phyloP scores from a whole-genome alignment of 805 yeast species.

The Ogataea neopini region DNA sequence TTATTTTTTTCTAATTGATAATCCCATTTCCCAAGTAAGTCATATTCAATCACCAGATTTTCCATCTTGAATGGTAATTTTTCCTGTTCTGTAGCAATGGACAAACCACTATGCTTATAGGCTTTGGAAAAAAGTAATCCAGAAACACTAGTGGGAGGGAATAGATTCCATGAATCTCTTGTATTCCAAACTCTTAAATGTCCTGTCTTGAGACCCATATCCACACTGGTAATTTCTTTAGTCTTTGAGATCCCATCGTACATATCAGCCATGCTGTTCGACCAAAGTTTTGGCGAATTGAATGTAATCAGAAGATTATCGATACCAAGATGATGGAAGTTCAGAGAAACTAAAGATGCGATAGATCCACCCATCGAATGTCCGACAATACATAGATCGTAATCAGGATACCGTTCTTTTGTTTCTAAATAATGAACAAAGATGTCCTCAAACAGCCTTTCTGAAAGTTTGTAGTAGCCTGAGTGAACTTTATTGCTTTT shows the following conservation, averaged over 20 bases:
- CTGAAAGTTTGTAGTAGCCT: conserved; percentile 23
- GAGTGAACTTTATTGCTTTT: conserved; percentile 22
- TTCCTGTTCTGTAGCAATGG: conserved; percentile 25
- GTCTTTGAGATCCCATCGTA: conserved; percentile 22
- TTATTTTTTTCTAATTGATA: conserved; percentile 19
- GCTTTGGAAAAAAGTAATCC: conserved; percentile 15
- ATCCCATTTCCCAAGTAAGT: conserved; percentile 25
- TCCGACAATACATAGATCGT: conserved; percentile 19
- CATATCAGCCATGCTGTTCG: conserved; percentile 20
- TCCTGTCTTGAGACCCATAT: conserved; percentile 15
- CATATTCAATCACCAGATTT: conserved; percentile 22
- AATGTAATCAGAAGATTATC: conserved; percentile 19
- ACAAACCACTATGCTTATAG: conserved; percentile 24
- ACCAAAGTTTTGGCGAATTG: conserved; percentile 26
- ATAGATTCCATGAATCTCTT: conserved; percentile 25
- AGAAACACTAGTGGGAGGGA: conserved; percentile 20
- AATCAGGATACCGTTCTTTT: conserved; percentile 15
- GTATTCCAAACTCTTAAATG: conserved; percentile 27
- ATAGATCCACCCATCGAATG: conserved; percentile 28
- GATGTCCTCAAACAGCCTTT: conserved; percentile 23
- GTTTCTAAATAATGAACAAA: conserved; percentile 16
- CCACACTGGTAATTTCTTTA: conserved; percentile 12
- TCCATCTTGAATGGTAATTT: conserved; percentile 10
- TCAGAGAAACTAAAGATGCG: conserved; percentile 21
- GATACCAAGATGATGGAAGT: conserved; percentile 20